Evolutionary conservation across 108 stramenopile species (phyloP).

Genomic region (Hondaea fermentalgiana): DNA sequence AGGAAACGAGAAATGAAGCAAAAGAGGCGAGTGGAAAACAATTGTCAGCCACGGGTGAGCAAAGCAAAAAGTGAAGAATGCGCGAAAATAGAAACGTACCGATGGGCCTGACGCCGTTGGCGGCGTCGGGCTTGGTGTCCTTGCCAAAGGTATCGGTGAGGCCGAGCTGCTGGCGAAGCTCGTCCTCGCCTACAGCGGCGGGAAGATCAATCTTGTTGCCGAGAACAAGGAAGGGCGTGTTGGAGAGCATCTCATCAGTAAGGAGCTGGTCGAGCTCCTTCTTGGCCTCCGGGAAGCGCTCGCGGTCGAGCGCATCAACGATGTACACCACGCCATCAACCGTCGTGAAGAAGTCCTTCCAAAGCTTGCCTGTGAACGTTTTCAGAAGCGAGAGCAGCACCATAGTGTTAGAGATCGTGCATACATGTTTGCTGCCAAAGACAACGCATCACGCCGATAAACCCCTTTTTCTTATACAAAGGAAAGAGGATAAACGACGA

Average conservation of each 20-base stretch:
- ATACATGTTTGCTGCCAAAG: too few relatives aligned
- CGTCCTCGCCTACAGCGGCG: constrained; percentile 83
- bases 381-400: not conserved
- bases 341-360: constrained; percentile 92
- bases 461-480: not conserved
- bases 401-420: not conserved
- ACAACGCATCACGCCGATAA: not conserved
- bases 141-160: constrained; percentile 96
- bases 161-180: constrained; percentile 88
- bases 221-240: constrained; percentile 93
- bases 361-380: constrained; percentile 48
- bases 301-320: constrained; percentile 43
- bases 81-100: not conserved
- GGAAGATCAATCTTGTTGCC: constrained; percentile 99
- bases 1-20: not conserved
- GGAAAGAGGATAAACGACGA: not conserved
- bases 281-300: constrained; percentile 95
- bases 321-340: constrained; percentile 97
- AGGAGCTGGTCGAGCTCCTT: constrained; percentile 88
- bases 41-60: not conserved
- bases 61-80: not conserved
- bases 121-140: constrained; percentile 75
- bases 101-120: constrained; percentile 64
- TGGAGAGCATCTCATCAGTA: constrained; percentile 64
- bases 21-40: too few relatives aligned